A percentile compares a stretch with the other conserved stretches of the same genome.
These are phyloP conservation scores for Apiospora pterosperma DNA, from an alignment of 2,329 filamentous ascomycete species.

Conservation along the genomic window DNA sequence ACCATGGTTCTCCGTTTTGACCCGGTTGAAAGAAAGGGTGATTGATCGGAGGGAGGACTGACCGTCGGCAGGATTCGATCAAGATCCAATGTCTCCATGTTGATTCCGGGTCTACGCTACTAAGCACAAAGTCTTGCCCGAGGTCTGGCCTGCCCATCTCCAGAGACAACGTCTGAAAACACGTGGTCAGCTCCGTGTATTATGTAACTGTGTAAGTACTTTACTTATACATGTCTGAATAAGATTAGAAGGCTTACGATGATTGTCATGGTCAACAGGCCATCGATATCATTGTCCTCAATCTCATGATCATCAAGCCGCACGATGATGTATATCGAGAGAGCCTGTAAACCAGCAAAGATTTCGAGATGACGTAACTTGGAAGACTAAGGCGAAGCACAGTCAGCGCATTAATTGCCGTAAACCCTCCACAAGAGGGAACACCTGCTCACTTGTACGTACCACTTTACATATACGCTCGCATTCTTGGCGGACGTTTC, in stretches of 20 bases:
- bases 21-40: background rate
- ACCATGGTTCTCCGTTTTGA: background rate
- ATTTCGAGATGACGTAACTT: conserved; percentile 25
- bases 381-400: conserved; percentile 16
- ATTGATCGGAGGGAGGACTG: conserved; percentile 9
- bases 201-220: too few species aligned
- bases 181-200: conserved; percentile 9
- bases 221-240: too few species aligned
- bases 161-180: conserved; percentile 4
- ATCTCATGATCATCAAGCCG: conserved; percentile 41
- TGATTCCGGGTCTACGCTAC: conserved; percentile 12
- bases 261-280: conserved; percentile 30
- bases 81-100: conserved; percentile 39
- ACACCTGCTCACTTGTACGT: conserved; percentile 14
- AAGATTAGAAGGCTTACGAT: conserved; percentile 27
- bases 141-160: background rate
- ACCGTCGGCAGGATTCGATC: conserved; percentile 36
- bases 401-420: too few species aligned
- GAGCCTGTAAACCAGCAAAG: conserved; percentile 39
- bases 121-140: background rate
- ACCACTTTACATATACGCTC: conserved; percentile 34
- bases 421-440: background rate
- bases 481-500: conserved; percentile 39
- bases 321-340: conserved; percentile 39
- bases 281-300: conserved; percentile 38